Conservation (phyloP, 2,329 filamentous ascomycete species). For the Fusarium anthophilum region DNA sequence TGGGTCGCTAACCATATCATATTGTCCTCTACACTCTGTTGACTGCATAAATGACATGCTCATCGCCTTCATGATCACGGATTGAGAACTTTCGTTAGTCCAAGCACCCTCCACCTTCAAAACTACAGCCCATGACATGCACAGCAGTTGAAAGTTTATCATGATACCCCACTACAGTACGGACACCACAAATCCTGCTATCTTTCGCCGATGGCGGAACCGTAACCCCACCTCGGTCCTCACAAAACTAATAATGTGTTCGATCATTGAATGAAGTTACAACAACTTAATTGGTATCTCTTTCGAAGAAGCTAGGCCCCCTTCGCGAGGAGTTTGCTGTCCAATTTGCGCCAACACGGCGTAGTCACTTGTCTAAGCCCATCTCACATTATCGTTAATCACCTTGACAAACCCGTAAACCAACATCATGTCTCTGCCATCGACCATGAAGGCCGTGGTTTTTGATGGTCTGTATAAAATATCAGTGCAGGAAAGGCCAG, state of each 20-base stretch:
- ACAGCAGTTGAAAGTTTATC: not conserved
- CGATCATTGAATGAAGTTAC: not conserved
- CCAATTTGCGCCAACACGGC: not conserved
- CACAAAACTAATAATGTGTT: not conserved
- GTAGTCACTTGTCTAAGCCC: not conserved
- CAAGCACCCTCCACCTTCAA: not conserved
- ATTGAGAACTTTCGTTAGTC: not conserved
- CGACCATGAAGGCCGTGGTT: constrained; percentile 86
- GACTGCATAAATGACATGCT: not conserved
- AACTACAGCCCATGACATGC: not conserved
- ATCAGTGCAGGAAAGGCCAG: constrained; percentile 79
- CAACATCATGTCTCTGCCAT: constrained; percentile 46
- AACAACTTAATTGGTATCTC: not conserved
- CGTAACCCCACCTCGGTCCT: constrained; percentile 19
- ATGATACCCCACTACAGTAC: constrained; percentile 19
- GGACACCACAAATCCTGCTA: not conserved
- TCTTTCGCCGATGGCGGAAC: constrained; percentile 27
- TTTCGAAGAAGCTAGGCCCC: not conserved
- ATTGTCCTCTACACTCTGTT: not conserved
- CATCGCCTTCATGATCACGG: not conserved
- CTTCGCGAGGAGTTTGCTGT: not conserved
- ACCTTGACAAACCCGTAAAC: not conserved
- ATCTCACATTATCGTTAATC: not conserved
- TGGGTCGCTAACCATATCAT: not conserved
- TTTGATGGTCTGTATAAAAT: constrained; percentile 83